phyloP scores from a whole-genome alignment of 78 protist genomes.

The Dictyostelium firmibasis region DNA sequence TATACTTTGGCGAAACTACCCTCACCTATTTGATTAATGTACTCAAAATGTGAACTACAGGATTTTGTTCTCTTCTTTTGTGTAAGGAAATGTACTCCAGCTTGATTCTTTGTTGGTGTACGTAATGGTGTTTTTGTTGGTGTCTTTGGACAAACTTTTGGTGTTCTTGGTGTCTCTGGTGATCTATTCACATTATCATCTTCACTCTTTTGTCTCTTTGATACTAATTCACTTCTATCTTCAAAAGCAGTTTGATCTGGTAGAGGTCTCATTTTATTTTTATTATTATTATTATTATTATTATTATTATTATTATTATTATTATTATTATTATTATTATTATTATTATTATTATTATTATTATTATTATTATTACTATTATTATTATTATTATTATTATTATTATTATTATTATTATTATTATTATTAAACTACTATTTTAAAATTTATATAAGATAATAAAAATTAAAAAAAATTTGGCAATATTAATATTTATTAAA shows the following conservation, averaged over 20 bases:
- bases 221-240: conserved; percentile 17
- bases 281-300: background rate
- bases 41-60: conserved; percentile 22
- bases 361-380: too few relatives aligned
- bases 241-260: conserved; percentile 71
- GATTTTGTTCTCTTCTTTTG: conserved; percentile 58
- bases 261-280: conserved; percentile 13
- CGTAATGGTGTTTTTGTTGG: conserved; percentile 54
- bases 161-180: conserved; percentile 17
- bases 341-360: too few relatives aligned
- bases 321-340: too few relatives aligned
- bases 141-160: conserved; percentile 36
- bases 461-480: too few relatives aligned
- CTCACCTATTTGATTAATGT: conserved; percentile 36
- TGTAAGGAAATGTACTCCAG: conserved; percentile 26
- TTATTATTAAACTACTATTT: too few relatives aligned
- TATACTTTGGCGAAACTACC: conserved; percentile 65
- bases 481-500: too few relatives aligned
- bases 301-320: background rate
- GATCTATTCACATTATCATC: background rate
- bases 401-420: too few relatives aligned
- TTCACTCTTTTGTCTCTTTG: conserved; percentile 40
- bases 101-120: conserved; percentile 21
- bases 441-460: too few relatives aligned
- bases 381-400: too few relatives aligned